A percentile compares a stretch with the other conserved stretches of the same genome.
These are phyloP conservation scores for Yarrowia galli DNA, from an alignment of 1,139 yeast species.

Conservation along the genomic window DNA sequence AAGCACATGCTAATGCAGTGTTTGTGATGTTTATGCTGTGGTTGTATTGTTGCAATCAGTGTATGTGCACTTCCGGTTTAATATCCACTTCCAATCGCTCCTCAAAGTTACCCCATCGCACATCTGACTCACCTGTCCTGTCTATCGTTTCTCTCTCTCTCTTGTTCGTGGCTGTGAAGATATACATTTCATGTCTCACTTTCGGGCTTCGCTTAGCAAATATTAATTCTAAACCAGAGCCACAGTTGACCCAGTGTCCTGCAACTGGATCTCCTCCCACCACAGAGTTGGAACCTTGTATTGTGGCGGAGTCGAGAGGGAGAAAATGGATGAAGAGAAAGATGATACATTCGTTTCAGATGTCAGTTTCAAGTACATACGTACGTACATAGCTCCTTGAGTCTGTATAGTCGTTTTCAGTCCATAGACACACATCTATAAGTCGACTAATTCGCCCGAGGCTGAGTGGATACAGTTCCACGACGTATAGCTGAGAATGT, in stretches of 20 bases:
- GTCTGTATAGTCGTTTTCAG: no score
- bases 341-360: not conserved
- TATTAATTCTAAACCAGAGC: not conserved
- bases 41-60: no score
- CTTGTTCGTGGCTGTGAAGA: not conserved
- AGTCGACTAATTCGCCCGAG: no score
- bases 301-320: constrained; percentile 2
- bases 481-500: no score
- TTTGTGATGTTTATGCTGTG: no score
- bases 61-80: no score
- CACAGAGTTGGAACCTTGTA: not conserved
- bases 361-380: no score
- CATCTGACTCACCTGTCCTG: not conserved
- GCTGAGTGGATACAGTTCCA: no score
- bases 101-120: not conserved
- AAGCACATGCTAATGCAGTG: no score
- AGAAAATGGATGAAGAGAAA: not conserved
- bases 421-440: no score
- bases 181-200: constrained; percentile 3
- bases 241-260: not conserved
- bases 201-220: constrained; percentile 15
- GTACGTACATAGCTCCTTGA: no score
- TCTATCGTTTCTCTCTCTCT: not conserved
- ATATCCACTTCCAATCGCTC: no score
- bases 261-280: constrained; percentile 11